phyloP scores from a whole-genome alignment of 2,329 filamentous ascomycete species.

The Aplosporella prunicola region DNA sequence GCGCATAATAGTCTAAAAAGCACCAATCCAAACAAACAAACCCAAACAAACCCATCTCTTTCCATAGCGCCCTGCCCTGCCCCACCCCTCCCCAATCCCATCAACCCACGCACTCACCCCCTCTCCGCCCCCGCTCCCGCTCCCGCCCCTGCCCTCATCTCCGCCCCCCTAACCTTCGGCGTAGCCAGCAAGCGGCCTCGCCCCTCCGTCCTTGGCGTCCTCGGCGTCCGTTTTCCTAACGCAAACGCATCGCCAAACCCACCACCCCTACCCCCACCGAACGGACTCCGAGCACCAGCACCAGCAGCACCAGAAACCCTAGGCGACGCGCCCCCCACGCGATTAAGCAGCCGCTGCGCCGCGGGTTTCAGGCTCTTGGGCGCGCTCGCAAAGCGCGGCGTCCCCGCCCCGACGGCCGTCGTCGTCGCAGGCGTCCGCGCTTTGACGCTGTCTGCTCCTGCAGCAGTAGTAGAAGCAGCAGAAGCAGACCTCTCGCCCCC shows the following conservation, averaged over 20 bases:
- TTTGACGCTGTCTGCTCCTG: background rate
- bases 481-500: background rate
- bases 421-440: background rate
- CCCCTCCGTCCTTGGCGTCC: conserved; percentile 7
- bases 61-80: no score
- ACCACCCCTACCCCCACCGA: conserved; percentile 25
- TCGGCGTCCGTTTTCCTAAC: conserved; percentile 22
- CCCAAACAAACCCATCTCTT: no score
- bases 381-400: conserved; percentile 58
- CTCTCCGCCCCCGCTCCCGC: no score
- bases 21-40: no score
- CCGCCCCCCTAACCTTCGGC: conserved; percentile 17
- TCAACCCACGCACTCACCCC: background rate
- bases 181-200: conserved; percentile 22
- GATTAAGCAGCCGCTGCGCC: conserved; percentile 26
- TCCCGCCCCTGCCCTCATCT: background rate
- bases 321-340: conserved; percentile 17
- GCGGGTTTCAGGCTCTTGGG: conserved; percentile 44
- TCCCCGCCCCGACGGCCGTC: conserved; percentile 34
- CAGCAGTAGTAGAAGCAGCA: background rate
- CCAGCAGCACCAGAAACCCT: conserved; percentile 28
- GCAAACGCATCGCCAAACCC: conserved; percentile 18
- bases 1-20: no score
- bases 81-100: background rate
- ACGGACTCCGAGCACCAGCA: conserved; percentile 19